These are phyloP conservation scores for Mucor velutinosus DNA, from an alignment of 371 early-diverging fungal genomes.

Conservation along the genomic window DNA sequence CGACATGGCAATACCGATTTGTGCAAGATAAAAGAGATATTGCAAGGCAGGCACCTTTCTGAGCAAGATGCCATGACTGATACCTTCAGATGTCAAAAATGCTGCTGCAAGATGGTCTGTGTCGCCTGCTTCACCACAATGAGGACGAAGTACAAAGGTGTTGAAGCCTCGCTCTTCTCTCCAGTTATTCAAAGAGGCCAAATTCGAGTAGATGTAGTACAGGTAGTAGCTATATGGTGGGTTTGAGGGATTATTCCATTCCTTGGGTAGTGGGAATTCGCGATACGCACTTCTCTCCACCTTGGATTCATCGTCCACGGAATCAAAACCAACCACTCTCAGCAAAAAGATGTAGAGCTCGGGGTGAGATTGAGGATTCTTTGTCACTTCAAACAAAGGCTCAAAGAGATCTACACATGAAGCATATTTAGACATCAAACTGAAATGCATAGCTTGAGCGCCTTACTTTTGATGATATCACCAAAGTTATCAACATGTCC, in stretches of 20 bases:
- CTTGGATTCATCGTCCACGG: slow-evolving; percentile 98
- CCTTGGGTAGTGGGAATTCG: slow-evolving; percentile 86
- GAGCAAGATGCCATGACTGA: slow-evolving; percentile 95
- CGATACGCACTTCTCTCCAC: slow-evolving; percentile 81
- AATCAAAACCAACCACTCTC: slow-evolving; percentile 96
- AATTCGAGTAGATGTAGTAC: slow-evolving; percentile 95
- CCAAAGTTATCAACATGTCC: slow-evolving; percentile 76
- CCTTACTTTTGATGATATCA: slow-evolving; percentile 76
- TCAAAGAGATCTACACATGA: slow-evolving; percentile 77
- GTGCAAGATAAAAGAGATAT: slow-evolving; percentile 95
- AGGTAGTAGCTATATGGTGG: slow-evolving; percentile 98
- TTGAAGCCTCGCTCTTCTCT: slow-evolving; percentile 82
- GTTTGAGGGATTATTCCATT: slow-evolving; percentile 80
- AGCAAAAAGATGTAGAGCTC: slow-evolving; percentile 93
- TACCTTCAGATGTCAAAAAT: slow-evolving; percentile 90
- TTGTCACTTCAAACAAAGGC: slow-evolving; percentile 93
- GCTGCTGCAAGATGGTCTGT: slow-evolving; percentile 95
- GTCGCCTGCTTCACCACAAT: slow-evolving; percentile 98
- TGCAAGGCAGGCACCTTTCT: slow-evolving; percentile 97
- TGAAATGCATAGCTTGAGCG: neutral
- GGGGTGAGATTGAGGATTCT: slow-evolving; percentile 82
- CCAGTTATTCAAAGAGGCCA: slow-evolving; percentile 87
- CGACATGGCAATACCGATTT: slow-evolving; percentile 98
- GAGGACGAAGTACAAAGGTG: slow-evolving; percentile 95
- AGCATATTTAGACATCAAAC: neutral